Evolutionary conservation across 2,329 filamentous ascomycete species (phyloP).

Genomic region (Colletotrichum sp.): DNA sequence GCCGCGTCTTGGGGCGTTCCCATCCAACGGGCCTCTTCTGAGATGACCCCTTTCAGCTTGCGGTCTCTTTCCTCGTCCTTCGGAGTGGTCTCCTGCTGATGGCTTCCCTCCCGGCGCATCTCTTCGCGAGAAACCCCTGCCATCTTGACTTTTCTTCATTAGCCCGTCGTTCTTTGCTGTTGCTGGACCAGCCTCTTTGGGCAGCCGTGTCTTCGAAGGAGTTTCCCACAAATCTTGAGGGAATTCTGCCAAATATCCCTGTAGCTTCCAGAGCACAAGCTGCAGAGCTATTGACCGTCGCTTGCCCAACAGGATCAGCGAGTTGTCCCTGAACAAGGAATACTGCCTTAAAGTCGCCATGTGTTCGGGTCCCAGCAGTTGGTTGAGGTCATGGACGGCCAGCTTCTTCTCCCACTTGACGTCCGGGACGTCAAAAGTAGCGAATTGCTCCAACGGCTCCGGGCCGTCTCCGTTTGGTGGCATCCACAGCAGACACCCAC

Average conservation of each 20-base stretch:
- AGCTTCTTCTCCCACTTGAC: slow-evolving; percentile 41
- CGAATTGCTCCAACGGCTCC: not conserved
- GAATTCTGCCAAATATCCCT: slow-evolving; percentile 52
- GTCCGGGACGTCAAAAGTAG: slow-evolving; percentile 40
- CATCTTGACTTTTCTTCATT: not conserved
- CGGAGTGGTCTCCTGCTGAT: not conserved
- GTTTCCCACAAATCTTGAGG: not conserved
- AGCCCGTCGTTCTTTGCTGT: not conserved
- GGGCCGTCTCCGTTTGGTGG: not conserved
- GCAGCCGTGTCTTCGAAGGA: not conserved
- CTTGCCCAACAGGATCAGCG: slow-evolving; percentile 44
- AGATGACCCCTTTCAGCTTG: not conserved
- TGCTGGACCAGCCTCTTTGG: not conserved
- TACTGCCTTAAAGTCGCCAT: slow-evolving; percentile 38
- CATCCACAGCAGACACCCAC: slow-evolving; percentile 52
- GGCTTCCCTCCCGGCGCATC: not conserved
- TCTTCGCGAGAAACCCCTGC: not conserved
- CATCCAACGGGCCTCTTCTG: not conserved
- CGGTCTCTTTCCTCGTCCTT: not conserved
- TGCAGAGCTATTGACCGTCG: slow-evolving; percentile 48
- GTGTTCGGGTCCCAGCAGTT: slow-evolving; percentile 55
- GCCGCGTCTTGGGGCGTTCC: not conserved
- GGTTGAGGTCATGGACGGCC: slow-evolving; percentile 57
- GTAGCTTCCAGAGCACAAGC: slow-evolving; percentile 61
- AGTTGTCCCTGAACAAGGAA: slow-evolving; percentile 24